Evolutionary conservation across 2,329 filamentous ascomycete species (phyloP).

Genomic region (Cytospora piceicola): DNA sequence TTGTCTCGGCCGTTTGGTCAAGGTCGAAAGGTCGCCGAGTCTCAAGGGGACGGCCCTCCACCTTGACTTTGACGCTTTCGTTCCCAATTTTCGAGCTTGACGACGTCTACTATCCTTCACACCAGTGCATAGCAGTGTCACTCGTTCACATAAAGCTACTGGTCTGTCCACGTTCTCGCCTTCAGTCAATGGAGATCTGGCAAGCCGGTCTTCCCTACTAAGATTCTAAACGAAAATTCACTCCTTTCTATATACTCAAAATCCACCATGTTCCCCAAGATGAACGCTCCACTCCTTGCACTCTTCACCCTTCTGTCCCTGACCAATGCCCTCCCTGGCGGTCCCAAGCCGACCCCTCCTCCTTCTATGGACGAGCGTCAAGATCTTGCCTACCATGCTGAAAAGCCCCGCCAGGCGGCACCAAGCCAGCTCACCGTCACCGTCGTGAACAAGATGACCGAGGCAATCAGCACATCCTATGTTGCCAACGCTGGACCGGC

Average conservation of each 20-base stretch:
- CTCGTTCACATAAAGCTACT: slow-evolving; percentile 1
- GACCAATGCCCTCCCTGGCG: slow-evolving; percentile 18
- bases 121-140: background rate
- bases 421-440: slow-evolving; percentile 25
- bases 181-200: background rate
- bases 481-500: slow-evolving; percentile 19
- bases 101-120: background rate
- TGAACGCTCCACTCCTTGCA: slow-evolving; percentile 11
- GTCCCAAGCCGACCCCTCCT: slow-evolving; percentile 15
- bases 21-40: background rate
- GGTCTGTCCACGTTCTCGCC: background rate
- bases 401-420: slow-evolving; percentile 1
- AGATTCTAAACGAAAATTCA: slow-evolving; percentile 10
- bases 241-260: slow-evolving; percentile 1
- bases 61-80: background rate
- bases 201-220: slow-evolving; percentile 13
- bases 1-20: slow-evolving; percentile 3
- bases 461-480: slow-evolving; percentile 21
- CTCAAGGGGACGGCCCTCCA: background rate
- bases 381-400: slow-evolving; percentile 8
- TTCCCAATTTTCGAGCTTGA: background rate
- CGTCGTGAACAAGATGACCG: slow-evolving; percentile 26
- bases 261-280: slow-evolving; percentile 1
- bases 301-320: slow-evolving; percentile 22
- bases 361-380: slow-evolving; percentile 12